Evolutionary conservation across 768 basidiomycete species (phyloP), one percentile per base, ranked within the genome.

Genomic region (Kwoniella dendrophila): DNA sequence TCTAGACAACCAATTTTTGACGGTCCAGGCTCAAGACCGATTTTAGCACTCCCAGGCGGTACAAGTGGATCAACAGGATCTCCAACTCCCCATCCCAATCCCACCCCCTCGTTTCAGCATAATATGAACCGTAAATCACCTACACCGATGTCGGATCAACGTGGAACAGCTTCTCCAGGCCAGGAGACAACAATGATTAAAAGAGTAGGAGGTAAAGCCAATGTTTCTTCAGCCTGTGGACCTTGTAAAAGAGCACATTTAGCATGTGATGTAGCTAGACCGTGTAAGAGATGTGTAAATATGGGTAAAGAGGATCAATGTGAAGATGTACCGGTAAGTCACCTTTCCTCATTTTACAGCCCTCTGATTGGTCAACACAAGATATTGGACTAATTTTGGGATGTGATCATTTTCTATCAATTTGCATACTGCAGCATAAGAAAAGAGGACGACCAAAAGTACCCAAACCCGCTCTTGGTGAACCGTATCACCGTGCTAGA

Each of bases 301-400:
- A 63, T 73, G 66, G 71, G 72, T 29, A 75, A 75, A 47, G 68
- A 65, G 48, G 68, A 71, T 40, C 45, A 53, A 10, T 75, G 74
- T 49, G 66, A 69, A 62, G 74, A 75, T 63, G 68, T 73, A n/a
- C 71, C 74, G 11, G 74, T 75, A 56, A 68, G 74, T 73, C 5
- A 18, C n/a, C 24, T 8, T 41, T 57, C 27, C n/a, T n/a, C 4
- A 27, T 45, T 36, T 7, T 18, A 34, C 10, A 18, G 29, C 32
- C 41, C 36, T 36, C 18, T 32, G 27, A 10, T 7, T 51, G 43
- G 20, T 24, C 34, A 26, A 48, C 41, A 40, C 33, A 44, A 27
- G 49, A 24, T 51, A 27, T 18, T 44, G 6, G 11, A 44, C 5
- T 7, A 34, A 54, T 4, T 29, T 4, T 18, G 26, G 16, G 36